Conservation (phyloP, 129 eudicot genomes). For the Pulicaria dysenterica region DNA sequence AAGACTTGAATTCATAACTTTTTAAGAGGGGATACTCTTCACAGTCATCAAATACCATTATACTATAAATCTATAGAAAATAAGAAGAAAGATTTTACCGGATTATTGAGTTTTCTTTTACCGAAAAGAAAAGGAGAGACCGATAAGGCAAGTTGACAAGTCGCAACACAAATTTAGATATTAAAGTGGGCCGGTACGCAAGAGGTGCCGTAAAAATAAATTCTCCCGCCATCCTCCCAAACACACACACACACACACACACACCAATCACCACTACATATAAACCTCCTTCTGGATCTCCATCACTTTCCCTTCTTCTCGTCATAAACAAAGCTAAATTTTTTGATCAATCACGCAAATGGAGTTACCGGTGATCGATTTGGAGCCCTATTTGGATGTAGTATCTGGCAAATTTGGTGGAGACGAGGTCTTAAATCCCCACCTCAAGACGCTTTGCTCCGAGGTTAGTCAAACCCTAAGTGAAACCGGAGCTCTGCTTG, state of each 20-base stretch:
- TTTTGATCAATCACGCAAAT: slow-evolving; percentile 23
- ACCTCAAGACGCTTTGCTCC: slow-evolving; percentile 44
- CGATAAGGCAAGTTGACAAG: neutral
- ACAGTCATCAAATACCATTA: no score
- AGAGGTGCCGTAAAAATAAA: slow-evolving; percentile 33
- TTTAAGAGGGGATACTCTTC: no score
- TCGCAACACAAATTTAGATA: neutral
- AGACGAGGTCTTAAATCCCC: slow-evolving; percentile 32
- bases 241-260: neutral
- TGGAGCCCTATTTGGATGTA: slow-evolving; percentile 51
- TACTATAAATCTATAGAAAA: no score
- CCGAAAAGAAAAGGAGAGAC: neutral
- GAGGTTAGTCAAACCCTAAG: slow-evolving; percentile 84
- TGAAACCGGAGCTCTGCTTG: slow-evolving; percentile 82
- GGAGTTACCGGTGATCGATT: slow-evolving; percentile 87
- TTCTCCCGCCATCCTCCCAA: slow-evolving; percentile 43
- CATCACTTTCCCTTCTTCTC: neutral
- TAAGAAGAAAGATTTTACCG: no score
- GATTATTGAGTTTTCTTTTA: no score
- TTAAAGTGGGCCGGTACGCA: slow-evolving; percentile 27
- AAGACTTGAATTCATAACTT: no score
- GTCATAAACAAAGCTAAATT: neutral
- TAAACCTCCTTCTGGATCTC: slow-evolving; percentile 7
- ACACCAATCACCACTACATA: no score
- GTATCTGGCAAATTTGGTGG: slow-evolving; percentile 23